Evolutionary conservation across 129 eudicot genomes (phyloP).

Genomic region (Chrysanthemum seticuspe): DNA sequence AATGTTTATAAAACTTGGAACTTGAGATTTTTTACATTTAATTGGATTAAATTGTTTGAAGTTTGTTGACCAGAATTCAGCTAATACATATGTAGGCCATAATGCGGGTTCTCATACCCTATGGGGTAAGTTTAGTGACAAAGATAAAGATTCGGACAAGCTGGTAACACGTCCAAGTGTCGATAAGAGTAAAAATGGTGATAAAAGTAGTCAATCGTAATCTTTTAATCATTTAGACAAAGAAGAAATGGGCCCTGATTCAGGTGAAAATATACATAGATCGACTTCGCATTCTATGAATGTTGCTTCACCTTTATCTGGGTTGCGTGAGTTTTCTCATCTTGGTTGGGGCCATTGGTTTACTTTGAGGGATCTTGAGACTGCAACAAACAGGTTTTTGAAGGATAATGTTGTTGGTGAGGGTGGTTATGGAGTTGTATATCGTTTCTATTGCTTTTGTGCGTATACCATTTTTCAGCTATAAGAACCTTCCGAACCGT

Average conservation of each 20-base stretch:
- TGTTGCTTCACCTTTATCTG: constrained; percentile 58
- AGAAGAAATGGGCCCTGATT: constrained; percentile 41
- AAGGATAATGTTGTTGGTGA: constrained; percentile 80
- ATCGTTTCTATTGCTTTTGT: too few relatives aligned
- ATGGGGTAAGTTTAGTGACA: constrained; percentile 59
- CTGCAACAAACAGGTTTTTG: too few relatives aligned
- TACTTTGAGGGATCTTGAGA: constrained; percentile 73
- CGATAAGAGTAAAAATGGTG: constrained; percentile 48
- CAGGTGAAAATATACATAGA: constrained; percentile 27
- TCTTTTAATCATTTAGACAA: constrained; percentile 61
- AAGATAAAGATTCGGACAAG: constrained; percentile 67
- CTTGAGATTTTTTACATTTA: background rate
- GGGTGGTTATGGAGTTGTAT: constrained; percentile 91
- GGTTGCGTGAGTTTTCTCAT: constrained; percentile 78
- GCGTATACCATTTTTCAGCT: too few relatives aligned
- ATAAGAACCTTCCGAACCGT: too few relatives aligned
- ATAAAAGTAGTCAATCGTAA: constrained; percentile 52
- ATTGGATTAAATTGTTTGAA: too few relatives aligned
- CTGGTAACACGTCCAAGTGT: constrained; percentile 39
- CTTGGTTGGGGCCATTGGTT: constrained; percentile 98
- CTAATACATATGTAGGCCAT: constrained; percentile 29
- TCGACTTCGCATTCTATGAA: constrained; percentile 45
- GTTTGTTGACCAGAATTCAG: constrained; percentile 59
- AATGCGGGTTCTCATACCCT: constrained; percentile 32
- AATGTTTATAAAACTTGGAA: background rate